A percentile compares a stretch with the other conserved stretches of the same genome.
Conservation (phyloP, 2,329 filamentous ascomycete species). For the Aspergillus amoenus region DNA sequence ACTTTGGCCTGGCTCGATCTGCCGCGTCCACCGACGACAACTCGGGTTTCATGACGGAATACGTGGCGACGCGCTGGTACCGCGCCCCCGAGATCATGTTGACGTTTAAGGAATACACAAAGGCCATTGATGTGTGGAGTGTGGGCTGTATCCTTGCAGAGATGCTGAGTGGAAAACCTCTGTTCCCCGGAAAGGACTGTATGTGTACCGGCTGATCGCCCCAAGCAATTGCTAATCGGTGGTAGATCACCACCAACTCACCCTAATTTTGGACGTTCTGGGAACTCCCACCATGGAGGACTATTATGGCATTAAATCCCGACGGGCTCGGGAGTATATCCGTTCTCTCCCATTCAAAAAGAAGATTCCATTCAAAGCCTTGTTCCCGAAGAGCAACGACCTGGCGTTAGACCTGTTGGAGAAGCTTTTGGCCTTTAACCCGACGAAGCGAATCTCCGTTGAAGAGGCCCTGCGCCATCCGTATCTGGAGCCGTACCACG, state of each 20-base stretch:
- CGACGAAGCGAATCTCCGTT: constrained; percentile 96
- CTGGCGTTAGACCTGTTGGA: constrained; percentile 90
- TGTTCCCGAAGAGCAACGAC: constrained; percentile 99
- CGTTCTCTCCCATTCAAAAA: constrained; percentile 98
- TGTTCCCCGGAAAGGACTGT: constrained; percentile 99
- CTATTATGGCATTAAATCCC: constrained; percentile 99
- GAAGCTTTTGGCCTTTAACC: constrained; percentile 96
- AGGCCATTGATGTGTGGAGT: constrained; percentile 98
- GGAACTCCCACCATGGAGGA: constrained; percentile 99
- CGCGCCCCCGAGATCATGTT: constrained; percentile 99
- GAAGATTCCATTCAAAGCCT: constrained; percentile 95
- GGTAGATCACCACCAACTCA: constrained; percentile 93
- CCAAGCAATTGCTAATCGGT: constrained; percentile 1
- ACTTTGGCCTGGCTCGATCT: constrained; percentile 93
- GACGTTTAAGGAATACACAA: constrained; percentile 99
- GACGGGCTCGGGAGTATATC: constrained; percentile 95
- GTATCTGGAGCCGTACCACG: constrained; percentile 97
- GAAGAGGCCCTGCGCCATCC: constrained; percentile 97
- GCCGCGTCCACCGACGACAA: constrained; percentile 98
- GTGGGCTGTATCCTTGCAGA: constrained; percentile 97
- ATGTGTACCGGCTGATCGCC: constrained; percentile 41
- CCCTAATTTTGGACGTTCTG: constrained; percentile 92
- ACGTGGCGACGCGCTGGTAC: constrained; percentile 98
- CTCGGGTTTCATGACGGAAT: constrained; percentile 99
- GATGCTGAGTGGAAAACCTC: constrained; percentile 96